phyloP scores from a whole-genome alignment of 2,329 filamentous ascomycete genomes.

The Colletotrichum viniferum region DNA sequence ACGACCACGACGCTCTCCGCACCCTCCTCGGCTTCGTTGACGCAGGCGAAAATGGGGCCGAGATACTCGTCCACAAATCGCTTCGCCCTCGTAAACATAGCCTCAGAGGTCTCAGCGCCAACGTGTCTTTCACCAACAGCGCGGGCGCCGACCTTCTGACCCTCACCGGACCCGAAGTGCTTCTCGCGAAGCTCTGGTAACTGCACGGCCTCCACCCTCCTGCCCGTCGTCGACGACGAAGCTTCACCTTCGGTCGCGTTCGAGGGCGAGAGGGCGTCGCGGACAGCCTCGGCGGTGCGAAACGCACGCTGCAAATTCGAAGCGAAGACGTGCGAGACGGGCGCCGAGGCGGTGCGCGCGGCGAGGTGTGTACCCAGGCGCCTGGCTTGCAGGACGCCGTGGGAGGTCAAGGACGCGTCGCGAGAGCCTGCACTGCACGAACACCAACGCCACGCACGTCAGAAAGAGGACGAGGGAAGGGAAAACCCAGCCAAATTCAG shows the following conservation, averaged over 20 bases:
- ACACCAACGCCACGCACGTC: constrained; percentile 22
- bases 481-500: not conserved
- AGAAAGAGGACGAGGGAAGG: constrained; percentile 21
- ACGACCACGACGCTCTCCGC: constrained; percentile 64
- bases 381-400: constrained; percentile 80
- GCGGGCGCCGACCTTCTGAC: constrained; percentile 55
- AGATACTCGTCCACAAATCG: constrained; percentile 71
- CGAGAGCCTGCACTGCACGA: constrained; percentile 70
- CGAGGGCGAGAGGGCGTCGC: constrained; percentile 53
- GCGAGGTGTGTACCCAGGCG: constrained; percentile 70
- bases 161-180: constrained; percentile 75
- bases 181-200: constrained; percentile 68
- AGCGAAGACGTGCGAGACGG: constrained; percentile 71
- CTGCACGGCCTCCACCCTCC: constrained; percentile 39
- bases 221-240: not conserved
- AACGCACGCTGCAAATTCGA: constrained; percentile 78
- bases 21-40: constrained; percentile 24
- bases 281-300: constrained; percentile 72
- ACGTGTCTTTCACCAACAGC: constrained; percentile 31
- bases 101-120: constrained; percentile 70
- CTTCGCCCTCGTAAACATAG: constrained; percentile 68
- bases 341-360: constrained; percentile 26
- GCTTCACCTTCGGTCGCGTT: not conserved
- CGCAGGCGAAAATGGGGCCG: constrained; percentile 47
- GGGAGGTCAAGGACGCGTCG: constrained; percentile 80